A percentile compares a stretch with the other conserved stretches of the same genome.
These are phyloP conservation scores for Lachnellula occidentalis DNA, from an alignment of 2,329 filamentous ascomycete species.

Conservation along the genomic window DNA sequence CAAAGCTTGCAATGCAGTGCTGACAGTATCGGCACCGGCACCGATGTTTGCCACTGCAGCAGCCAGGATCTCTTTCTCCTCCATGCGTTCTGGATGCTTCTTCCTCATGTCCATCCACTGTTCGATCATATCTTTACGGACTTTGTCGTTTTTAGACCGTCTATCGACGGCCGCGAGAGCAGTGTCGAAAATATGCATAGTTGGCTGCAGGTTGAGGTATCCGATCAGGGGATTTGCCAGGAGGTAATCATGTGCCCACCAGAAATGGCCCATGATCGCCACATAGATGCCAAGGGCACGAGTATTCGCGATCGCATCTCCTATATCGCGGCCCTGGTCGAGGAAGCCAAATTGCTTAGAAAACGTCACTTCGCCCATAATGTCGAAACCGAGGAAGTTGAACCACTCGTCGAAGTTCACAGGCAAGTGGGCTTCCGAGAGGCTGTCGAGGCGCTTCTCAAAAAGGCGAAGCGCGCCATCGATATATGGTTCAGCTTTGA, in stretches of 20 bases:
- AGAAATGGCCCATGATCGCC: constrained; percentile 32
- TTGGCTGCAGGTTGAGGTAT: constrained; percentile 32
- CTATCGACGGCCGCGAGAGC: constrained; percentile 29
- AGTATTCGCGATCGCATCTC: constrained; percentile 34
- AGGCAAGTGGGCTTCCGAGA: constrained; percentile 17
- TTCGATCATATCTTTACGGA: constrained; percentile 33
- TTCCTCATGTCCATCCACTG: constrained; percentile 32
- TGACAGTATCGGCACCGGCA: constrained; percentile 36
- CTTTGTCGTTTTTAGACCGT: constrained; percentile 31
- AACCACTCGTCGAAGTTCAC: constrained; percentile 38
- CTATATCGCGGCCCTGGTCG: constrained; percentile 30
- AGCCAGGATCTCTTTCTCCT: constrained; percentile 32
- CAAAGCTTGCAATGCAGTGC: constrained; percentile 32
- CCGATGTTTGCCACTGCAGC: constrained; percentile 34
- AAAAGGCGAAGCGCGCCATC: constrained; percentile 29
- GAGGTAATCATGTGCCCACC: constrained; percentile 32
- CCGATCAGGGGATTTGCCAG: constrained; percentile 35
- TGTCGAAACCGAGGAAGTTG: constrained; percentile 35
- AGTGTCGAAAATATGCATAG: constrained; percentile 36
- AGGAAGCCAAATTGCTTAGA: constrained; percentile 33
- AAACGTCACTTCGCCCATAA: constrained; percentile 33
- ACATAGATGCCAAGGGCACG: constrained; percentile 30
- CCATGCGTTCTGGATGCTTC: constrained; percentile 32
- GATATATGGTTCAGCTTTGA: constrained; percentile 26
- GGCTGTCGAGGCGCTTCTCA: constrained; percentile 24